A percentile compares a stretch with the other conserved stretches of the same genome.
phyloP scores from a whole-genome alignment of 768 basidiomycete species.

The Pholiota molesta region DNA sequence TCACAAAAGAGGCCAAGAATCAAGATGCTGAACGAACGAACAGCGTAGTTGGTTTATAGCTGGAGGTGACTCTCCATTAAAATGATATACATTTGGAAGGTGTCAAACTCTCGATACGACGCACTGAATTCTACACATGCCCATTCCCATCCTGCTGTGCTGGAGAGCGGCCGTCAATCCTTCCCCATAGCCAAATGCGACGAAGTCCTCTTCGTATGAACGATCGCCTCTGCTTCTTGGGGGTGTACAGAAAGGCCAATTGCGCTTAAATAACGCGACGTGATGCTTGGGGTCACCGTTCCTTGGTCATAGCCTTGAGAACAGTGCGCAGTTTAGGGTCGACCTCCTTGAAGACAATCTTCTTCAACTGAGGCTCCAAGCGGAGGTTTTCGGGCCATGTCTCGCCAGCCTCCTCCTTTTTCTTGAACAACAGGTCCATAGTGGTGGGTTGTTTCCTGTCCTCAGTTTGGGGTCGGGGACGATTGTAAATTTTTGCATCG shows the following conservation, averaged over 20 bases:
- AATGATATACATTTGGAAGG: neutral
- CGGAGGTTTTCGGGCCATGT: conserved; percentile 49
- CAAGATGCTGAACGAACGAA: neutral
- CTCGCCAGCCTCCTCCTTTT: conserved; percentile 35
- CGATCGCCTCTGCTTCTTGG: neutral
- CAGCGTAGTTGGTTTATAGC: neutral
- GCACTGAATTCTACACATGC: neutral
- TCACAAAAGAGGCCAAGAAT: too few species aligned
- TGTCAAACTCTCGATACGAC: conserved; percentile 3
- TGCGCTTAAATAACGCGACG: neutral
- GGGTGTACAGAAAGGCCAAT: neutral
- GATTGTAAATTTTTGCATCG: conserved; percentile 32
- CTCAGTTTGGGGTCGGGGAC: conserved; percentile 36
- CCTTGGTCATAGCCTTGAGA: conserved; percentile 46
- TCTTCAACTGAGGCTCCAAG: conserved; percentile 47
- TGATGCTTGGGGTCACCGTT: conserved; percentile 30
- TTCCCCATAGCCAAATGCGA: neutral
- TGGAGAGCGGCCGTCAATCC: neutral
- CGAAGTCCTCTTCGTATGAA: neutral
- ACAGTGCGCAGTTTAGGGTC: conserved; percentile 38
- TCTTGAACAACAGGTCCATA: conserved; percentile 38
- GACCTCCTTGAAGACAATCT: conserved; percentile 39
- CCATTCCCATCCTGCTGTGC: neutral
- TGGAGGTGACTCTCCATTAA: neutral
- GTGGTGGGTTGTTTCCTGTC: conserved; percentile 36